Evolutionary conservation across 495 filamentous ascomycete species (phyloP), one percentile per base, ranked within the genome.

Genomic region (Sporormia fimetaria): DNA sequence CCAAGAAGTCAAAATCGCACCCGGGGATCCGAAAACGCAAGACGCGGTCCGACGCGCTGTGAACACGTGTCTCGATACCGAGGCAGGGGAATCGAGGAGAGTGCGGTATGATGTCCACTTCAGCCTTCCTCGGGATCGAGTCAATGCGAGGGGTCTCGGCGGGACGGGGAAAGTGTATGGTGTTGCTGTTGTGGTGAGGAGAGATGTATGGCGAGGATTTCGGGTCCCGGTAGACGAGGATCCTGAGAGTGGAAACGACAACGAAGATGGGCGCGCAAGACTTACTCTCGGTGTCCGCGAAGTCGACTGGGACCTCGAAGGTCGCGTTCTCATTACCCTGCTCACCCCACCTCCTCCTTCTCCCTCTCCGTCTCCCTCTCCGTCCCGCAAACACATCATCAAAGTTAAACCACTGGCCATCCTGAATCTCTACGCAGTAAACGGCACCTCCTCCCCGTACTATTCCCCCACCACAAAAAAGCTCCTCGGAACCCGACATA

Each of bases 1-100:
- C 6, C 70, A 73, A 54, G 70, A 74, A 54, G 60, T 74, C 22
- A 74, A 74, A 32, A 65, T 74, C 40, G 55, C 49, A 12, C 48
- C 49, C 0, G 39, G 41, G 3, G 63, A 73, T 34, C 43, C 33
- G 2, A 54, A 48, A 8, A 61, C 57, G 1, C 42, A 64, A 23
- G 23, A 57, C 12, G 52, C 56, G 6, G 28, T 73, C 6, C 51
- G 61, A 24, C 40, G 42, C 3, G 57, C 56, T n/a, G 56, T 67
- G 9, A 59, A 61, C 40, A 12, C 22, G 40, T n/a, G 40, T 38
- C 16, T n/a, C 10, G 0, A 34, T 2, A 11, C 33, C 14, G 33
- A 28, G 14, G 7, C 23, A 21, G 20, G 21, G 27, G 3, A 15
- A 6, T 9, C 6, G 25, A 17, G 10, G 32, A 14, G 35, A 35